Evolutionary conservation across 1,284 basidiomycete species (phyloP), one percentile per base, ranked within the genome.

Genomic region (Ceratobasidium sp.): DNA sequence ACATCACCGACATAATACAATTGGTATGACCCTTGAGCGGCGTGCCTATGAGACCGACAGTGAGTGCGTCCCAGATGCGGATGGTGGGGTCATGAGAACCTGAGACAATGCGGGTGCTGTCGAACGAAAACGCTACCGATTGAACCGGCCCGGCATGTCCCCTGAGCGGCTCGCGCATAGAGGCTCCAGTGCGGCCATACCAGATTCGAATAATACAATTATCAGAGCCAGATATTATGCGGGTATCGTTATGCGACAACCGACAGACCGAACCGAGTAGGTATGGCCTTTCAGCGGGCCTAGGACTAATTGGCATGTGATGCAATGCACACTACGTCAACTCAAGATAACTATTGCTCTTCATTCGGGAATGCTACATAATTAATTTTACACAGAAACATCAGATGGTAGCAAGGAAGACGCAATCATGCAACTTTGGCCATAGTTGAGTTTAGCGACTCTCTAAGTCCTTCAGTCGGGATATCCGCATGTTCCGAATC

Each of bases 401-500:
- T 16, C 6, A 46, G 35, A 8, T 28, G 35, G 35, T 4, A 38
- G 35, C 11, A 38, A 11, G 6, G 4, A 4, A 38, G 11, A 38
- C 35, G 11, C 6, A 2, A 2, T 28, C 26, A 54, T 9, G 52
- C 52, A 18, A 18, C 55, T 35, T 30, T 28, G 3, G 35, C 30
- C 28, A 58, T 8, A 16, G 32, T 7, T 8, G 55, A 30, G 14
- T 7, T 41, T n/a, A 58, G 32, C 18, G 55, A 58, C 26, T 58
- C 55, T 58, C 35, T 58, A 2, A 58, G 23, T 38, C 23, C 35
- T 18, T 58, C 55, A 5, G 18, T 26, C 26, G 55, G 55, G n/a
- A 58, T 30, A 41, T 58, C 32, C 16, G 28, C 35, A 41, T 58
- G 55, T n/a, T 38, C 55, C 55, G 55, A 58, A 26, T 58, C 55